Base-by-base conservation (phyloP, 169 alveolate species). In the Pseudocohnilembus persalinus region DNA sequence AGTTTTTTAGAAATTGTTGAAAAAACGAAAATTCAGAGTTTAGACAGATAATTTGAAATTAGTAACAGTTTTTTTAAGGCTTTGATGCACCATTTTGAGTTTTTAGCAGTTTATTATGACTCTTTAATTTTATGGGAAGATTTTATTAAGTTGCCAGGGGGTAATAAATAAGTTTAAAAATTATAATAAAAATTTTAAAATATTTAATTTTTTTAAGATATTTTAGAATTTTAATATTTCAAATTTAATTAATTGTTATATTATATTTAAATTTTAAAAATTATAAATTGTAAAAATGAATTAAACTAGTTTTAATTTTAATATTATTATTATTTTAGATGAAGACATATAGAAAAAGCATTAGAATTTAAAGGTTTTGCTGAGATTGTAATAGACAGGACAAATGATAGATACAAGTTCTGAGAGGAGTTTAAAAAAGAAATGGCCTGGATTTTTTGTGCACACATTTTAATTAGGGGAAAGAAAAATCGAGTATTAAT, bases 71-170 rank as follows among this genome's bases (percentile, higher is more conserved):
- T 91, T 73, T 88, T 88, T n/a, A 90, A 68, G 64, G 89, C 91
- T 30, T 82, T 88, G 31, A 76, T 94, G 30, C 93, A 94, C 83
- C 93, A 96, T 79, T 87, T 92, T 81, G 94, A 92, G 30, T 90
- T 90, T 35, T 87, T 94, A 74, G 28, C 94, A 65, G 82, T 85
- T 30, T 87, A 91, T 74, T 94, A 88, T 87, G 97, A 94, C 86
- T 82, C 92, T 76, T 86, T 93, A 30, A 86, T 94, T 64, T 85
- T 93, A 31, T 92, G 91, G 76, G 97, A 94, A 82, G 95, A 93
- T 83, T 96, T 93, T 81, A 94, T 94, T 0, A 82, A 88, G 73
- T 89, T 96, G 32, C 97, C 97, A n/a, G 97, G 96, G 20, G 97
- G 82, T 77, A 89, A 89, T 87, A 84, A 84, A 79, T 83, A 78